phyloP scores from a whole-genome alignment of 2,329 filamentous ascomycete genomes.

The Pleomassaria siparia region DNA sequence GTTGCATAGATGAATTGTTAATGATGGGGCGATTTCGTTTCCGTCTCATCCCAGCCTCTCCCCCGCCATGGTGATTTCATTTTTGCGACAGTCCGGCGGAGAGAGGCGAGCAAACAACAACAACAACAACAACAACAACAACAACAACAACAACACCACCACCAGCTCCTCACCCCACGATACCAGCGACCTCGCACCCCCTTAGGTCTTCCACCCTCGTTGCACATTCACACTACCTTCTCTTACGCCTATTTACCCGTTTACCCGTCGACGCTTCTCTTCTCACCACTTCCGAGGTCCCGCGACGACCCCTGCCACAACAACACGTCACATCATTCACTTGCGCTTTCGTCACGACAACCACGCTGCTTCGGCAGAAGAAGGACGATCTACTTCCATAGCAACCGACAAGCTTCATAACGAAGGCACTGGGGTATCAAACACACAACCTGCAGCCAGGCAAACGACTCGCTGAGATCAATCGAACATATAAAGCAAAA shows the following conservation, averaged over 20 bases:
- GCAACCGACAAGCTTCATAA: too few species aligned
- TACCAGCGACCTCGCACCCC: neutral
- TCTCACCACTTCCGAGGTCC: constrained; percentile 15
- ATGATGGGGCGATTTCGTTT: neutral
- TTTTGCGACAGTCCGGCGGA: constrained; percentile 5
- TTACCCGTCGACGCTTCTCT: neutral
- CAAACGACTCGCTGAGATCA: too few species aligned
- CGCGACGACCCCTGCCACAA: constrained; percentile 12
- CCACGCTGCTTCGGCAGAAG: neutral
- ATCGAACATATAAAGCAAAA: too few species aligned
- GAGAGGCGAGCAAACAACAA: too few species aligned
- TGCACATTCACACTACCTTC: neutral
- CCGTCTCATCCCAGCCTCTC: constrained; percentile 3
- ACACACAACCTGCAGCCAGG: too few species aligned
- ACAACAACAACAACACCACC: constrained; percentile 1
- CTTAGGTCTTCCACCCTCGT: too few species aligned
- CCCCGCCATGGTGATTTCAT: constrained; percentile 19
- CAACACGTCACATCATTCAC: constrained; percentile 21
- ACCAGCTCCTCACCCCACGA: neutral
- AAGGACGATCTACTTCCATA: constrained; percentile 1
- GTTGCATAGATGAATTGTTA: neutral
- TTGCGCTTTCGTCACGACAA: constrained; percentile 4
- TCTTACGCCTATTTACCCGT: neutral
- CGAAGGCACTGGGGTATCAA: too few species aligned
- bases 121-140: too few species aligned